Evolutionary conservation across 1,284 basidiomycete species (phyloP).

Genomic region (Chalciporus sp.): DNA sequence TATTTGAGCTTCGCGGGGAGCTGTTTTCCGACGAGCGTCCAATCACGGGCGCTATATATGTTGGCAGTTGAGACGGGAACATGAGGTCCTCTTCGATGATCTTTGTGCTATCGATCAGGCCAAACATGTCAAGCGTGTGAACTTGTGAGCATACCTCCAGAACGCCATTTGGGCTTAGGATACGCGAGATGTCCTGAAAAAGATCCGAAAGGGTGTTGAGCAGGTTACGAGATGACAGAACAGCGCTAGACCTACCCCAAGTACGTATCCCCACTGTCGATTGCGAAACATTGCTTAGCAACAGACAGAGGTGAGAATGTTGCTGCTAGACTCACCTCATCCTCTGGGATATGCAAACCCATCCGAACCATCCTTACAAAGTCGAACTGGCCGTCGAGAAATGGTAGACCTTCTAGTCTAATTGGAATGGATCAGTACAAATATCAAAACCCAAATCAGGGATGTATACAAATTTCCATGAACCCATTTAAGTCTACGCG

Average conservation of each 20-base stretch:
- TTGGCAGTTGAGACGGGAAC: constrained; percentile 53
- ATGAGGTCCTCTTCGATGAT: constrained; percentile 72
- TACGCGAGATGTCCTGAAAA: constrained; percentile 61
- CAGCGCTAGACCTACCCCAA: constrained; percentile 43
- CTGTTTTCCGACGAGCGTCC: constrained; percentile 22
- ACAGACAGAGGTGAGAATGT: constrained; percentile 2
- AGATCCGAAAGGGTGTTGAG: constrained; percentile 6
- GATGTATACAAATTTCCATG: constrained; percentile 62
- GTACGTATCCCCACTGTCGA: constrained; percentile 50
- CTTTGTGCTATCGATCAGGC: constrained; percentile 37
- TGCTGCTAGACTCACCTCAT: constrained; percentile 49
- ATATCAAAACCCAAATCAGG: not conserved
- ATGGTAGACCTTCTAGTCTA: constrained; percentile 66
- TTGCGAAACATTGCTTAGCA: constrained; percentile 16
- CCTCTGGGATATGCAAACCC: constrained; percentile 69
- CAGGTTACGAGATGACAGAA: constrained; percentile 15
- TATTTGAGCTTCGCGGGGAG: constrained; percentile 32
- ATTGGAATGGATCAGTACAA: constrained; percentile 9
- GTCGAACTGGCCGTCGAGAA: constrained; percentile 58
- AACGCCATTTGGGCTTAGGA: constrained; percentile 59
- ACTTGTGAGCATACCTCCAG: constrained; percentile 54
- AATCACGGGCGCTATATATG: constrained; percentile 12
- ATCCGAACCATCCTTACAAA: constrained; percentile 64
- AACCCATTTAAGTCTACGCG: constrained; percentile 61
- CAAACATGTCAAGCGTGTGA: not conserved